phyloP scores from a whole-genome alignment of 345 rosid genomes.

The Gossypium rotundifolium region DNA sequence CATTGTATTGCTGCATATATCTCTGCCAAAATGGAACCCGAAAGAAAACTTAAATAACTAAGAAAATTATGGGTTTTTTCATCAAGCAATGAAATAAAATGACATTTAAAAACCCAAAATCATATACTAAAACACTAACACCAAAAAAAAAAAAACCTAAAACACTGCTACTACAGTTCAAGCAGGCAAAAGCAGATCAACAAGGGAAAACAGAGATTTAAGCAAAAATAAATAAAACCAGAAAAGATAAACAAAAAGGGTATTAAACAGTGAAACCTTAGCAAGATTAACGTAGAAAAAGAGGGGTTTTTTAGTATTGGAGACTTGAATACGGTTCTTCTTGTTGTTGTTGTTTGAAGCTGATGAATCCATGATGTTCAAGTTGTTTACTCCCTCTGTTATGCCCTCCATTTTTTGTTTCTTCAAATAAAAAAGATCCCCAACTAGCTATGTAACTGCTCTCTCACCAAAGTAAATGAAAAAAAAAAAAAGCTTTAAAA shows the following conservation, averaged over 20 bases:
- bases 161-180: neutral
- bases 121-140: neutral
- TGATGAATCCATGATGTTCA: slow-evolving; percentile 30
- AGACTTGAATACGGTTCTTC: slow-evolving; percentile 71
- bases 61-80: too few relatives aligned
- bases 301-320: slow-evolving; percentile 59
- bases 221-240: neutral
- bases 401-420: slow-evolving; percentile 21
- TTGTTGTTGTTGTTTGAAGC: slow-evolving; percentile 21
- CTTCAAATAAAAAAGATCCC: neutral
- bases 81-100: neutral
- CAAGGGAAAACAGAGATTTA: neutral
- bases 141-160: neutral
- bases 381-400: slow-evolving; percentile 22
- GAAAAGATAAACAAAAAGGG: neutral
- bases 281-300: slow-evolving; percentile 78
- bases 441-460: neutral
- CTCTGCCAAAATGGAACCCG: slow-evolving; percentile 38
- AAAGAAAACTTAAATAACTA: neutral
- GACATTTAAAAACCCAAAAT: neutral
- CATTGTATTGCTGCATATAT: slow-evolving; percentile 63
- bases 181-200: neutral
- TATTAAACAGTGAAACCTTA: slow-evolving; percentile 30
- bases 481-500: too few relatives aligned
- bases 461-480: neutral